Conservation (phyloP, 495 filamentous ascomycete species). For the Aspergillus olivimuriae region DNA sequence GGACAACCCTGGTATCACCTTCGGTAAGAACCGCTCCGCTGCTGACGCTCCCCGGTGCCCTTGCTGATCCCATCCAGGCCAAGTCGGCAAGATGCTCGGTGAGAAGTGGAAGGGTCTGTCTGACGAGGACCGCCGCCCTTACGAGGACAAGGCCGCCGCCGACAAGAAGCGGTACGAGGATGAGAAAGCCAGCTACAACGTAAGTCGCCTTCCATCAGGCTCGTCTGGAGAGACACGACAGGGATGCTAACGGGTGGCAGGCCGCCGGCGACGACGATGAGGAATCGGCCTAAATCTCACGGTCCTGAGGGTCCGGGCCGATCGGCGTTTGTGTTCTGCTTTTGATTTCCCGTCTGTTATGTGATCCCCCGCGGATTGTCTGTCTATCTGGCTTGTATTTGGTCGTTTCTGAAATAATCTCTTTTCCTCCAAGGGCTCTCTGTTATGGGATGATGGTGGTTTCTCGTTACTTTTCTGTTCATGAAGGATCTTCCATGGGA, state of each 20-base stretch:
- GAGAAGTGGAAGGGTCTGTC: constrained; percentile 95
- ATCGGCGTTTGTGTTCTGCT: constrained; percentile 34
- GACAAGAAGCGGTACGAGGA: constrained; percentile 99
- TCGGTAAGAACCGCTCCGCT: constrained; percentile 55
- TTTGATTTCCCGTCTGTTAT: no score
- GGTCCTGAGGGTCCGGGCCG: constrained; percentile 17
- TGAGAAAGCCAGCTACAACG: constrained; percentile 89
- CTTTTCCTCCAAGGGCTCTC: constrained; percentile 28
- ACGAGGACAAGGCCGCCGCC: constrained; percentile 87
- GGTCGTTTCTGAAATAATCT: constrained; percentile 16
- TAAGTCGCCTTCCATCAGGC: constrained; percentile 35
- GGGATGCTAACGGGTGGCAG: constrained; percentile 20
- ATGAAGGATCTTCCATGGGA: constrained; percentile 30
- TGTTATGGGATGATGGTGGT: constrained; percentile 40
- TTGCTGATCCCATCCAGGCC: constrained; percentile 49
- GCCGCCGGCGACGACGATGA: constrained; percentile 47
- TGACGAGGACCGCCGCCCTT: constrained; percentile 83
- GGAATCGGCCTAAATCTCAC: constrained; percentile 40
- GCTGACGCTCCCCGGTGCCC: constrained; percentile 10
- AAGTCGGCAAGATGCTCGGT: constrained; percentile 95
- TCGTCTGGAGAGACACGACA: constrained; percentile 5
- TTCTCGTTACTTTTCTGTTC: constrained; percentile 36
- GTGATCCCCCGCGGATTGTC: no score
- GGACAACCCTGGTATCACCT: constrained; percentile 96
- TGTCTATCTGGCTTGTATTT: constrained; percentile 25